A percentile compares a stretch with the other conserved stretches of the same genome.
phyloP scores from a whole-genome alignment of 441 rosid species.

The Bocquillonia castaneifolia region DNA sequence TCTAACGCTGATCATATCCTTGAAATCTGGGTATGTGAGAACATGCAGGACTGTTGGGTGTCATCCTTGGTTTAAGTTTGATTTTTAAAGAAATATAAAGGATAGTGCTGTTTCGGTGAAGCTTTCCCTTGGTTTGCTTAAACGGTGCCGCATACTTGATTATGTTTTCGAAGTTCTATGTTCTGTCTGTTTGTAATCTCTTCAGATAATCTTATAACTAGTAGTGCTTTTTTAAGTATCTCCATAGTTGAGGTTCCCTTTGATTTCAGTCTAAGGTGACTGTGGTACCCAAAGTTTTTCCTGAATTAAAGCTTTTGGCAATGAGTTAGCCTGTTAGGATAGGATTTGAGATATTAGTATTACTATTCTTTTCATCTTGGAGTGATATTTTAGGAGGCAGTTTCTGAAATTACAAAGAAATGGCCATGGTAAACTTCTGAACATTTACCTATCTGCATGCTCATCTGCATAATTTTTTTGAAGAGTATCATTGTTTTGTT shows the following conservation, averaged over 20 bases:
- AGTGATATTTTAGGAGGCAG: neutral
- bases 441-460: neutral
- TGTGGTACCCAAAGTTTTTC: neutral
- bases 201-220: neutral
- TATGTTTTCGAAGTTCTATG: neutral
- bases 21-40: no score
- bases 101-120: neutral
- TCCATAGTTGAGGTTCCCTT: neutral
- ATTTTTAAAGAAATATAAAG: neutral
- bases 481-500: no score
- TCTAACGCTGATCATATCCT: neutral
- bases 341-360: no score
- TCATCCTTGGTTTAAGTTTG: neutral
- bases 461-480: neutral
- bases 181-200: neutral
- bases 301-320: neutral
- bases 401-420: neutral
- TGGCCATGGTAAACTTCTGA: no score
- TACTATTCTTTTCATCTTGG: neutral
- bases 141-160: constrained; percentile 6
- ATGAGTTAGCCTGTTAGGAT: no score
- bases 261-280: constrained; percentile 2
- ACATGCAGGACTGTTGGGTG: neutral
- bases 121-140: neutral
- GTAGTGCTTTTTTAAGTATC: neutral